phyloP scores from a whole-genome alignment of 2,329 filamentous ascomycete genomes.

The Verticillium nubilum region DNA sequence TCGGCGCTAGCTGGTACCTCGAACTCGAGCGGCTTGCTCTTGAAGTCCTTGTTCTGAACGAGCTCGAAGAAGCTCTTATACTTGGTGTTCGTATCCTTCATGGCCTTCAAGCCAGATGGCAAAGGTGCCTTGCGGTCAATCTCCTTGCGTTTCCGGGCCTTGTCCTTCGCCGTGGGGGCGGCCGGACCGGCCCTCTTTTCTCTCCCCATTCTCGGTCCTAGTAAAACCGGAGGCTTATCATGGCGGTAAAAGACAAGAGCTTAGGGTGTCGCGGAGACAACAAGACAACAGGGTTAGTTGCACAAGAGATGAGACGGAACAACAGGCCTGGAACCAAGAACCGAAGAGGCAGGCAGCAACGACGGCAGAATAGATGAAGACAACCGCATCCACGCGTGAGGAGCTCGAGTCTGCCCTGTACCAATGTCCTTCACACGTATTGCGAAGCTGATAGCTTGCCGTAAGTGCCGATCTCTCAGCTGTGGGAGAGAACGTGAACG shows the following conservation, averaged over 20 bases:
- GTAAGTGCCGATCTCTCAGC: neutral
- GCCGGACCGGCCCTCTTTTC: constrained; percentile 9
- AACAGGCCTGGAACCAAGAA: neutral
- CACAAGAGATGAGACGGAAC: neutral
- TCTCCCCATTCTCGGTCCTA: constrained; percentile 11
- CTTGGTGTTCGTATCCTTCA: constrained; percentile 39
- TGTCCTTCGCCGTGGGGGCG: constrained; percentile 10
- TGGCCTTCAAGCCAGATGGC: constrained; percentile 27
- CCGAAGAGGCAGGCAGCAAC: neutral
- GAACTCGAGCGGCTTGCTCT: constrained; percentile 59
- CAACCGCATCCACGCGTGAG: neutral
- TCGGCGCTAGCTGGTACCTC: constrained; percentile 37
- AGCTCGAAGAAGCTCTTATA: constrained; percentile 60
- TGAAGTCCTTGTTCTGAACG: constrained; percentile 58
- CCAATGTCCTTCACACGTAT: neutral
- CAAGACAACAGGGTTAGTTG: neutral
- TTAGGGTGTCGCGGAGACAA: neutral
- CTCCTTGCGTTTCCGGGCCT: constrained; percentile 6
- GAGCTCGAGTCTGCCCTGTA: neutral
- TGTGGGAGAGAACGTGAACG: neutral
- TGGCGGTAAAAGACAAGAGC: constrained; percentile 1
- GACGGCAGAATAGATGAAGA: neutral
- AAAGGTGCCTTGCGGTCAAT: constrained; percentile 25
- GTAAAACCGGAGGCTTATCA: constrained; percentile 9
- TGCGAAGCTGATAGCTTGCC: neutral